phyloP scores from a whole-genome alignment of 169 alveolate genomes.

The Plasmodium coatneyi region DNA sequence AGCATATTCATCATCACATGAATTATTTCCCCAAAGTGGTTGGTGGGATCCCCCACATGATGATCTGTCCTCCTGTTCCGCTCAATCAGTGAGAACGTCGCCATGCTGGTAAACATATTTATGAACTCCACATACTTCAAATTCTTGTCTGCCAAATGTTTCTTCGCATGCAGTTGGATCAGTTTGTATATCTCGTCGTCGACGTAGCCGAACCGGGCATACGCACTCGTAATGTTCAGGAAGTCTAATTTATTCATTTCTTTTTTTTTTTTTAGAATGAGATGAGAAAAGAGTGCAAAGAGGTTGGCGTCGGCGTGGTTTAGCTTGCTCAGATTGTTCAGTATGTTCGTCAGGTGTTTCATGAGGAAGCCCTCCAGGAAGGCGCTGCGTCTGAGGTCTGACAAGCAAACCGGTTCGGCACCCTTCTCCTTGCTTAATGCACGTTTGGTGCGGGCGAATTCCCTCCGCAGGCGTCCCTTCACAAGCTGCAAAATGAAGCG shows the following conservation, averaged over 20 bases:
- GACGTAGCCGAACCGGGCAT: slow-evolving; percentile 36
- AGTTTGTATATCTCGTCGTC: slow-evolving; percentile 8
- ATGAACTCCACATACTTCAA: slow-evolving; percentile 60
- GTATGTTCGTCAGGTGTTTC: slow-evolving; percentile 53
- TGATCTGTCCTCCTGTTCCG: background rate
- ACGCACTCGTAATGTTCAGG: slow-evolving; percentile 59
- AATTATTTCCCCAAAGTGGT: background rate
- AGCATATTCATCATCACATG: background rate
- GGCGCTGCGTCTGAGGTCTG: background rate
- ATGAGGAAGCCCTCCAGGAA: slow-evolving; percentile 16
- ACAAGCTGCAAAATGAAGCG: slow-evolving; percentile 13
- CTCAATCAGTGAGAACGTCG: slow-evolving; percentile 31
- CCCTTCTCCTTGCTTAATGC: background rate
- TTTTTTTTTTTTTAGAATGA: slow-evolving; percentile 43
- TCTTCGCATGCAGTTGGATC: background rate
- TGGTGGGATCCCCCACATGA: background rate
- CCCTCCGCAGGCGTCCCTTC: slow-evolving; percentile 18
- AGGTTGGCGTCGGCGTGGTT: slow-evolving; percentile 49
- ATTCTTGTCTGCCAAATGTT: background rate
- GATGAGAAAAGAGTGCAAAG: slow-evolving; percentile 27
- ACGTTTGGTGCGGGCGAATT: background rate
- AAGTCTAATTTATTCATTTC: slow-evolving; percentile 45
- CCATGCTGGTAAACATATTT: slow-evolving; percentile 47
- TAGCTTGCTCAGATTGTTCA: slow-evolving; percentile 60
- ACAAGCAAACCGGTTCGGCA: background rate